Evolutionary conservation across 192 early-diverging fungal genomes (phyloP), one percentile per base, ranked within the genome.

Genomic region (Gamsiella multidivaricata): DNA sequence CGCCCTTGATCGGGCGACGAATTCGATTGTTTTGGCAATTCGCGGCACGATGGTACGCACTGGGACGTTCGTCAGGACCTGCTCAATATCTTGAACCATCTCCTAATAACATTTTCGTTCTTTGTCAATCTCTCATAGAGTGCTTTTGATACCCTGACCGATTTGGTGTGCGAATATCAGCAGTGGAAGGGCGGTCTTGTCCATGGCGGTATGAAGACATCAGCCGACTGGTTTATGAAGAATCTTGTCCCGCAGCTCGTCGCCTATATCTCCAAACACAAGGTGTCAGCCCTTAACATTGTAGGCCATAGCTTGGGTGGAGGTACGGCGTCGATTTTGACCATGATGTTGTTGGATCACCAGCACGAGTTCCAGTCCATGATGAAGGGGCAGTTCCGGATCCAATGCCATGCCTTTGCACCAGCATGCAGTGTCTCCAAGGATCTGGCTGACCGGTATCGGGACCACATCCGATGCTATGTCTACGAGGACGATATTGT

Each of bases 131-230:
- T 59, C 28, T 12, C 18, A 28, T 72, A 88, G 87, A 92, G 90
- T 45, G 82, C 86, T 0, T 87, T 90, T 61, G 92, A 94, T 60
- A 89, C 91, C 1, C 61, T 94, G 29, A 91, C 92, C 0, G 92
- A 94, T 69, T 63, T 94, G 20, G 88, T 87, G 0, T 94, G 91
- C 61, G 91, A 91, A 68, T 94, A 94, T 66, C 83, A 88, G 47
- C 90, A 88, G 34, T 93, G 91, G 91, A 86, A 88, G 51, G 92
- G 91, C 46, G 92, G 92, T 0, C 78, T 92, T 15, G 89, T 93
- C 34, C 92, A 94, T 54, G 86, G 86, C 49, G 92, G 92, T 6
- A 90, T 93, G 83, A 88, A 91, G 81, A 72, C 87, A 17, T 88
- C 91, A 8, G 92, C 92, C 12, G 84, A 89, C 43, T 94, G 89